These are phyloP conservation scores for Rossbeevera mucosa DNA, from an alignment of 768 basidiomycete genomes.

Conservation along the genomic window DNA sequence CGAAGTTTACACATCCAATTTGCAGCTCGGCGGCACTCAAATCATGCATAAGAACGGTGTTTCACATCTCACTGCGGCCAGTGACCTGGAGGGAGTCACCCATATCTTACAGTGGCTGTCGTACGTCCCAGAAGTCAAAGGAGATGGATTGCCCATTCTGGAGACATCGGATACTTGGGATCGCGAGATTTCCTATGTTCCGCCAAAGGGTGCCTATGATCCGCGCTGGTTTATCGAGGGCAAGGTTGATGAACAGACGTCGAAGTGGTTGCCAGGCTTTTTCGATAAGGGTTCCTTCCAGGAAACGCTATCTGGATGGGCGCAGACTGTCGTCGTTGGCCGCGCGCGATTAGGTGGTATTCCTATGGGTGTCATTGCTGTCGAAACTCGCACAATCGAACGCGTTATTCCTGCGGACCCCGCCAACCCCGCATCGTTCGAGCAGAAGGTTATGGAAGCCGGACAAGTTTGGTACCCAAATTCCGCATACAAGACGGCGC, in stretches of 20 bases:
- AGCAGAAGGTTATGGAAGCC: constrained; percentile 99
- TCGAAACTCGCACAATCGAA: constrained; percentile 96
- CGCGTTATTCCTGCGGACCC: constrained; percentile 96
- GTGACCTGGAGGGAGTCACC: constrained; percentile 92
- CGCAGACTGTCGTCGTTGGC: constrained; percentile 96
- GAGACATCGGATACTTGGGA: constrained; percentile 80
- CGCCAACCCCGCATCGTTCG: constrained; percentile 93
- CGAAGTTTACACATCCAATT: constrained; percentile 97
- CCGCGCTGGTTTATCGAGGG: constrained; percentile 98
- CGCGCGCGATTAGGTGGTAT: constrained; percentile 95
- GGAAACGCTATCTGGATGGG: constrained; percentile 98
- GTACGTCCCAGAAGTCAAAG: constrained; percentile 83
- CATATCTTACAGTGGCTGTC: constrained; percentile 94
- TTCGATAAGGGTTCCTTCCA: constrained; percentile 98
- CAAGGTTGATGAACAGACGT: constrained; percentile 77
- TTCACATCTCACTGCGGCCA: constrained; percentile 91
- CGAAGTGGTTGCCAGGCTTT: constrained; percentile 82
- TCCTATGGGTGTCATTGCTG: constrained; percentile 96
- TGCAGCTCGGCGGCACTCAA: constrained; percentile 99
- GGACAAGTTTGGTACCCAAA: constrained; percentile 99
- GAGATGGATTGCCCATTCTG: constrained; percentile 74
- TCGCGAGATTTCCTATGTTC: constrained; percentile 83
- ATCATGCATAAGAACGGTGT: constrained; percentile 99
- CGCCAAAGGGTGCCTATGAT: constrained; percentile 93
- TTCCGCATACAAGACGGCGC: constrained; percentile 98